phyloP scores from a whole-genome alignment of 179 eudicot genomes.

The Silene vulgaris region DNA sequence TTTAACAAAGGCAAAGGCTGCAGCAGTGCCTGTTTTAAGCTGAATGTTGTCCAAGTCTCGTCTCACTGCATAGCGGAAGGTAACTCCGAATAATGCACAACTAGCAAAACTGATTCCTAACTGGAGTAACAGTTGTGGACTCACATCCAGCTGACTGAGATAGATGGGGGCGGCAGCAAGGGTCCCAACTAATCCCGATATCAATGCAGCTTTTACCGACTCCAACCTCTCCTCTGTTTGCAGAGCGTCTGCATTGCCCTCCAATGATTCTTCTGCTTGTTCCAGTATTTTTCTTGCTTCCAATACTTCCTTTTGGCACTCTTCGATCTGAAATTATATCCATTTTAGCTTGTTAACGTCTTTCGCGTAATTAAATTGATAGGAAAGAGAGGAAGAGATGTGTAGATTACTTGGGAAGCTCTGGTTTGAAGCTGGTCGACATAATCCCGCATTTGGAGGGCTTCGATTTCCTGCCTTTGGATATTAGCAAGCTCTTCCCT shows the following conservation, averaged over 20 bases:
- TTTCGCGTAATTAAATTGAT: too few relatives aligned
- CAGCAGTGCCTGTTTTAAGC: constrained; percentile 82
- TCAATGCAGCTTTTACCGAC: constrained; percentile 72
- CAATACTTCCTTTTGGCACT: constrained; percentile 68
- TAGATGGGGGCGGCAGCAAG: constrained; percentile 68
- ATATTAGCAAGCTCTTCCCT: constrained; percentile 68
- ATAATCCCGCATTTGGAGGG: constrained; percentile 52
- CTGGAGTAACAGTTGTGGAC: constrained; percentile 55
- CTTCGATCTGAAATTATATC: constrained; percentile 57
- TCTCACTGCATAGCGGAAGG: constrained; percentile 79
- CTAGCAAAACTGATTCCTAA: constrained; percentile 58
- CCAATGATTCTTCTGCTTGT: constrained; percentile 72
- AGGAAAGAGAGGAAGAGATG: neutral
- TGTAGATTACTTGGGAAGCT: constrained; percentile 58
- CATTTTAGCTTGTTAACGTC: neutral
- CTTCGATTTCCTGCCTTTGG: constrained; percentile 67
- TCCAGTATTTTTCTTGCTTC: constrained; percentile 80
- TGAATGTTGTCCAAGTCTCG: constrained; percentile 84
- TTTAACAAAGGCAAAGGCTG: constrained; percentile 84
- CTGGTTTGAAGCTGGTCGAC: constrained; percentile 56
- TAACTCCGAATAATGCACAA: constrained; percentile 88
- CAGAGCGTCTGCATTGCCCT: constrained; percentile 22
- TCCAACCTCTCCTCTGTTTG: constrained; percentile 64
- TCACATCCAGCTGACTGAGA: constrained; percentile 37
- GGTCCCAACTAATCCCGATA: constrained; percentile 73